Conservation (phyloP, 2,329 filamentous ascomycete genomes). For the Phialemonium atrogriseum region DNA sequence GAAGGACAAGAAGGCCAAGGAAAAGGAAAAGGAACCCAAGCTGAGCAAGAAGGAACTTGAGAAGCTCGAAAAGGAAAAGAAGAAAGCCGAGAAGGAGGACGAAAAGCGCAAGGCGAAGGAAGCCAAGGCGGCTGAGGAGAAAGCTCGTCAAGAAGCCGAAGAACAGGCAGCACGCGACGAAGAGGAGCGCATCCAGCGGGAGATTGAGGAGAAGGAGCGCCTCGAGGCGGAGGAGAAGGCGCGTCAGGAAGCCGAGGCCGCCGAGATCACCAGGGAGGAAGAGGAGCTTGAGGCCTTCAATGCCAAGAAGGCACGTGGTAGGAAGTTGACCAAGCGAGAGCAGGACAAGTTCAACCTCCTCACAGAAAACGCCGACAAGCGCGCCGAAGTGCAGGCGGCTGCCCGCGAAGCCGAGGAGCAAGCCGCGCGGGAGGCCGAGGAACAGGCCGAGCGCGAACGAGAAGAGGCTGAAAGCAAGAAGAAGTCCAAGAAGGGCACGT, state of each 20-base stretch:
- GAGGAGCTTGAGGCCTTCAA: constrained; percentile 32
- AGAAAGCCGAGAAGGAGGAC: constrained; percentile 23
- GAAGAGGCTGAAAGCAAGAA: constrained; percentile 24
- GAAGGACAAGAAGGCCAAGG: constrained; percentile 32
- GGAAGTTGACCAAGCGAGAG: constrained; percentile 34
- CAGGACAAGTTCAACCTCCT: constrained; percentile 33
- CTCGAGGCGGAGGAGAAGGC: constrained; percentile 17
- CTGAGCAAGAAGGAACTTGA: constrained; percentile 37
- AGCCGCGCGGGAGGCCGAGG: constrained; percentile 9
- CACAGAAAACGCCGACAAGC: constrained; percentile 22
- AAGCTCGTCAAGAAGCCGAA: constrained; percentile 13
- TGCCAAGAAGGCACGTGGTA: constrained; percentile 32
- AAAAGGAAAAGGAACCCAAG: constrained; percentile 37
- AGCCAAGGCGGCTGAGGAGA: constrained; percentile 21
- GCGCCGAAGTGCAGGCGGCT: constrained; percentile 31
- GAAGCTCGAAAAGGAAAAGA: constrained; percentile 28
- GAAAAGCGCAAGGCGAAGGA: constrained; percentile 23
- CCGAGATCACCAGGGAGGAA: constrained; percentile 19
- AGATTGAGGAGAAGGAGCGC: constrained; percentile 14
- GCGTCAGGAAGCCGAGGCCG: constrained; percentile 12
- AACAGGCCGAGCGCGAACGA: constrained; percentile 17
- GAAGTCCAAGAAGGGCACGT: constrained; percentile 29
- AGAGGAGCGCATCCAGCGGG: constrained; percentile 2
- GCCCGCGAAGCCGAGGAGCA: constrained; percentile 16
- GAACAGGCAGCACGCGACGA: constrained; percentile 9